phyloP scores from a whole-genome alignment of 768 basidiomycete genomes.

The Dioszegia aurantiaca region DNA sequence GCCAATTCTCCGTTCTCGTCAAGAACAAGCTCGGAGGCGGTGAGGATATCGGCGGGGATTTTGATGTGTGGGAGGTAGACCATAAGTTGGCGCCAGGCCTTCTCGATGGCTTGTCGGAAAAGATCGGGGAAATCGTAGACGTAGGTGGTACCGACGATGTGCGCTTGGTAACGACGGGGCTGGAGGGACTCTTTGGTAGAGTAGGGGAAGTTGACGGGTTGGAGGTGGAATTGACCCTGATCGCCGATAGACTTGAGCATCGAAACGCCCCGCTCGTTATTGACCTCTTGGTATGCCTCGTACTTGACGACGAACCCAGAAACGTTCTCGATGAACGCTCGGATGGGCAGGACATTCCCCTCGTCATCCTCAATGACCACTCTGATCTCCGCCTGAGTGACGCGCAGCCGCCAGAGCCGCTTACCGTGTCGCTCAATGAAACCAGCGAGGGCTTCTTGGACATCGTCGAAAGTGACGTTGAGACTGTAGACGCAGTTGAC shows the following conservation, averaged over 20 bases:
- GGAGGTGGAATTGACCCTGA: constrained; percentile 92
- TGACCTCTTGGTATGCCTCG: constrained; percentile 96
- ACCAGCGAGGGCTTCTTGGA: constrained; percentile 93
- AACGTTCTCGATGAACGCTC: constrained; percentile 97
- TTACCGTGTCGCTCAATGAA: constrained; percentile 99
- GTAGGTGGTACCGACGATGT: constrained; percentile 96
- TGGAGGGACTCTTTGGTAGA: constrained; percentile 97
- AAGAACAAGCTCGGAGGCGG: constrained; percentile 83
- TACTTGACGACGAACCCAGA: constrained; percentile 98
- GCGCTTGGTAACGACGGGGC: constrained; percentile 97
- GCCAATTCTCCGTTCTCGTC: constrained; percentile 88
- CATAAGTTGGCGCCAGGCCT: constrained; percentile 67
- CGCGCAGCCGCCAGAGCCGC: constrained; percentile 94
- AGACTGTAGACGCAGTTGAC: constrained; percentile 99
- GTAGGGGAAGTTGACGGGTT: constrained; percentile 88
- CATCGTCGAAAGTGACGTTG: constrained; percentile 90
- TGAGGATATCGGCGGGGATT: constrained; percentile 72
- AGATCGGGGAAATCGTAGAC: constrained; percentile 99
- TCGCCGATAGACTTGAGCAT: constrained; percentile 94
- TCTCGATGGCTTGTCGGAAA: constrained; percentile 93
- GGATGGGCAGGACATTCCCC: constrained; percentile 91
- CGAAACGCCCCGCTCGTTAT: constrained; percentile 88
- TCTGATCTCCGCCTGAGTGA: constrained; percentile 95
- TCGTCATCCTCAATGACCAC: constrained; percentile 91
- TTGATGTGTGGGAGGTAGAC: constrained; percentile 69